phyloP scores from a whole-genome alignment of 371 early-diverging fungal genomes.

The Syncephalis fuscata region DNA sequence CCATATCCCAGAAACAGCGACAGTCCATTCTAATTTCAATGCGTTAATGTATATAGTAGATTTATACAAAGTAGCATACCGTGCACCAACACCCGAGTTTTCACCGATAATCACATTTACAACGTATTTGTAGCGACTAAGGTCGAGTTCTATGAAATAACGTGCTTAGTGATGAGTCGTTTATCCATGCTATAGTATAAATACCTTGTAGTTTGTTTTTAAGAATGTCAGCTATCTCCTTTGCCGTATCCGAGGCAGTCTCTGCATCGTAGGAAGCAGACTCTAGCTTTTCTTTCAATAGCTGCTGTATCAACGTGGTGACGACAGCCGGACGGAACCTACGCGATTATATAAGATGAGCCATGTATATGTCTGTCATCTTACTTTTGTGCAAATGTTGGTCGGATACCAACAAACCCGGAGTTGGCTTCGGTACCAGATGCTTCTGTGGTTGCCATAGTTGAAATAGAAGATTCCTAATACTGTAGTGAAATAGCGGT shows the following conservation, averaged over 20 bases:
- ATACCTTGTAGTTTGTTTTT: slow-evolving; percentile 40
- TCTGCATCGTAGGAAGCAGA: slow-evolving; percentile 32
- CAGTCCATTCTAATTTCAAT: slow-evolving; percentile 26
- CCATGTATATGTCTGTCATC: not conserved
- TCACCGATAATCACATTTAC: slow-evolving; percentile 49
- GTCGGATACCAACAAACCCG: not conserved
- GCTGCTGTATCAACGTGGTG: slow-evolving; percentile 28
- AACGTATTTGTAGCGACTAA: slow-evolving; percentile 42
- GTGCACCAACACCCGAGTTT: slow-evolving; percentile 41
- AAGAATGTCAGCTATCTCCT: slow-evolving; percentile 42
- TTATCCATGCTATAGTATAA: not conserved
- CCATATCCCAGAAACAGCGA: slow-evolving; percentile 49
- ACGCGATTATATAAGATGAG: not conserved
- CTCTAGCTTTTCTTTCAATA: slow-evolving; percentile 26
- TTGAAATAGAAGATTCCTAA: no score
- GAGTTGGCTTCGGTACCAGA: no score
- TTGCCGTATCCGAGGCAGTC: slow-evolving; percentile 27
- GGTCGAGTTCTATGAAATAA: slow-evolving; percentile 25
- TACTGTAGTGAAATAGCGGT: no score
- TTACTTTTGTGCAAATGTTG: not conserved
- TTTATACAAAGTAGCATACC: slow-evolving; percentile 13
- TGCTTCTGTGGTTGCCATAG: no score
- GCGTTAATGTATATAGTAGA: not conserved
- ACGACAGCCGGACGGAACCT: slow-evolving; percentile 41
- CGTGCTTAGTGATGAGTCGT: not conserved